Conservation (phyloP, 805 yeast species). For the Wickerhamomyces rabaulensis region DNA sequence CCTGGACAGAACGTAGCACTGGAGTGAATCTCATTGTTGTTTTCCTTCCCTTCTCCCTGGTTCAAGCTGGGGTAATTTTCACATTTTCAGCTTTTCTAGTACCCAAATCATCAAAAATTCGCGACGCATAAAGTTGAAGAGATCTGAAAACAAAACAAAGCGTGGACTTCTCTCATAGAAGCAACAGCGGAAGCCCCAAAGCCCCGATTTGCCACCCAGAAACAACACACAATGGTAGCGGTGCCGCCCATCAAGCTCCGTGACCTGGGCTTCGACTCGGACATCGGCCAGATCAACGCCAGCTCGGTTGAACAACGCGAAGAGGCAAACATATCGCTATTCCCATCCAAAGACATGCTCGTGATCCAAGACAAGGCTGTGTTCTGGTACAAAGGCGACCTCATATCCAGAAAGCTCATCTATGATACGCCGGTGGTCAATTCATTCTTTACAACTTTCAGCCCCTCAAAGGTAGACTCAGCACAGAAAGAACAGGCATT, state of each 20-base stretch:
- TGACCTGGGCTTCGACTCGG: neutral
- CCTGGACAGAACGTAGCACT: constrained; percentile 33
- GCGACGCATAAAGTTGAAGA: neutral
- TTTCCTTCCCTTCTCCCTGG: neutral
- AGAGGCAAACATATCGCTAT: constrained; percentile 3
- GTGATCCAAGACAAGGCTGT: constrained; percentile 12
- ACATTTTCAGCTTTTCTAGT: neutral
- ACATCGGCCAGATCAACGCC: neutral
- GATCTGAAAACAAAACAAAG: neutral
- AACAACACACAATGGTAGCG: neutral
- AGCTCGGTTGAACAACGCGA: neutral
- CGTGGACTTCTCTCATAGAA: neutral
- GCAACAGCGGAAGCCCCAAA: neutral
- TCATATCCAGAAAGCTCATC: constrained; percentile 41
- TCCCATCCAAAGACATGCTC: constrained; percentile 12
- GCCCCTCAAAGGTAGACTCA: constrained; percentile 11
- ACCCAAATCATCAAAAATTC: neutral
- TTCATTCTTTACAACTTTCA: constrained; percentile 59
- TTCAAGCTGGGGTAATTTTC: neutral
- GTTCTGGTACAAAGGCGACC: constrained; percentile 44
- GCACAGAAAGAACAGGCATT: constrained; percentile 32
- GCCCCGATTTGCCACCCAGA: neutral
- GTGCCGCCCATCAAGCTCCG: neutral
- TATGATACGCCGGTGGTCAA: constrained; percentile 46
- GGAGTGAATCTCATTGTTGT: constrained; percentile 29